Percentiles rank a stretch among this genome's conserved stretches.
These are phyloP conservation scores for Vararia minispora DNA, from an alignment of 768 basidiomycete genomes.

Conservation along the genomic window DNA sequence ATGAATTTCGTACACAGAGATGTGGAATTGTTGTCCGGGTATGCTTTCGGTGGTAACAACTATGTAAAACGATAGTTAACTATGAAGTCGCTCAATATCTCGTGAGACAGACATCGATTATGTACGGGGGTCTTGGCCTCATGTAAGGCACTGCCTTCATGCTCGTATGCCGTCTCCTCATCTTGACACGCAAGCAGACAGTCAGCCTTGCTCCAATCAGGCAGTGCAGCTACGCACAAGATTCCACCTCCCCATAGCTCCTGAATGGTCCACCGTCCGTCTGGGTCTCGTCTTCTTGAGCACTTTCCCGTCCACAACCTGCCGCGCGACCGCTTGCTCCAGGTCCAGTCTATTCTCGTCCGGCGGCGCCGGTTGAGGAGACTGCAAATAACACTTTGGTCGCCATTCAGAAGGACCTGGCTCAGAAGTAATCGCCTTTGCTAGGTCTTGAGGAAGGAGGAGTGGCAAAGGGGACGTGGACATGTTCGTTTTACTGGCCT, in stretches of 20 bases:
- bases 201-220: too few species aligned
- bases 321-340: conserved; percentile 64
- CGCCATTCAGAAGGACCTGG: conserved; percentile 57
- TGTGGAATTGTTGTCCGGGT: conserved; percentile 82
- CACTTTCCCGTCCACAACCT: conserved; percentile 67
- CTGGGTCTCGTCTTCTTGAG: conserved; percentile 89
- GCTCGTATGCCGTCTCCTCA: conserved; percentile 71
- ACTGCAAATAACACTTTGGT: conserved; percentile 55
- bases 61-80: conserved; percentile 23
- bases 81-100: conserved; percentile 11
- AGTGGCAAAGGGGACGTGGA: conserved; percentile 29
- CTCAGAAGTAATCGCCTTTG: conserved; percentile 24
- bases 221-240: conserved; percentile 53
- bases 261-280: conserved; percentile 91
- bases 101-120: conserved; percentile 64
- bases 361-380: conserved; percentile 67
- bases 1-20: conserved; percentile 96
- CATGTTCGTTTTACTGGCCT: too few species aligned
- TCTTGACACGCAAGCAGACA: too few species aligned
- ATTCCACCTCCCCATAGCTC: conserved; percentile 77
- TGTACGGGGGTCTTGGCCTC: conserved; percentile 77
- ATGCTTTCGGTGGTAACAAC: conserved; percentile 92
- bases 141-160: conserved; percentile 65
- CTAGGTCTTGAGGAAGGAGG: conserved; percentile 37
- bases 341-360: conserved; percentile 74